These are phyloP conservation scores for Pythium rishiriense DNA, from an alignment of 352 stramenopile genomes.

Conservation along the genomic window DNA sequence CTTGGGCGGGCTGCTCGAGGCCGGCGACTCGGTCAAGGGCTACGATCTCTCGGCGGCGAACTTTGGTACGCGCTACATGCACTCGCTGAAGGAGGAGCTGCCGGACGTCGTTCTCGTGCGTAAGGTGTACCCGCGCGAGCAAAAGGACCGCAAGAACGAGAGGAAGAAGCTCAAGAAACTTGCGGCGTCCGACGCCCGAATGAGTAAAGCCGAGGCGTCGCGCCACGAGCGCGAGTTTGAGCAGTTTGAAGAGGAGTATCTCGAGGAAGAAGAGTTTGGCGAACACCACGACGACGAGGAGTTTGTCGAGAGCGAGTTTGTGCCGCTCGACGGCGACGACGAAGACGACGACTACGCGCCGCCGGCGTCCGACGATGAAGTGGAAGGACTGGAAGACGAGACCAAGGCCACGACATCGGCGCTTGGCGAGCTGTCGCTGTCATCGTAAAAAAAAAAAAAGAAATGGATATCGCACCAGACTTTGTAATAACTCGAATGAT, in stretches of 20 bases:
- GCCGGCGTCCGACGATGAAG: neutral
- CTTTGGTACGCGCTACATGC: conserved; percentile 47
- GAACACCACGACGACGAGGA: conserved; percentile 34
- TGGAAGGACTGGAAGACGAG: conserved; percentile 13
- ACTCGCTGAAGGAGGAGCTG: conserved; percentile 55
- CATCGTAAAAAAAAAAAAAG: too few species aligned
- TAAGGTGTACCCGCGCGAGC: conserved; percentile 60
- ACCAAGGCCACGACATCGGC: neutral
- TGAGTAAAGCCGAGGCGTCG: conserved; percentile 55
- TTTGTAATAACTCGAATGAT: too few species aligned
- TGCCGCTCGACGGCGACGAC: conserved; percentile 23
- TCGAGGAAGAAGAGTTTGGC: conserved; percentile 42
- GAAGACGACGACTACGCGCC: conserved; percentile 14
- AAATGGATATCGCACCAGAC: too few species aligned
- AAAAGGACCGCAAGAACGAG: conserved; percentile 13
- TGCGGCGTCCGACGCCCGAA: conserved; percentile 29
- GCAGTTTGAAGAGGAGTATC: conserved; percentile 60
- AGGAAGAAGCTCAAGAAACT: conserved; percentile 52
- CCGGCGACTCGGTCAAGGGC: conserved; percentile 68
- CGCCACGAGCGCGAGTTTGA: conserved; percentile 60
- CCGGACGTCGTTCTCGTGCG: conserved; percentile 78
- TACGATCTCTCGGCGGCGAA: conserved; percentile 66
- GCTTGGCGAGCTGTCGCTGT: conserved; percentile 31
- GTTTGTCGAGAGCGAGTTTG: conserved; percentile 23
- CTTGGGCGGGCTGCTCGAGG: conserved; percentile 53